A percentile compares a stretch with the other conserved stretches of the same genome.
phyloP scores from a whole-genome alignment of 192 early-diverging fungal species.

The Podila epicladia region DNA sequence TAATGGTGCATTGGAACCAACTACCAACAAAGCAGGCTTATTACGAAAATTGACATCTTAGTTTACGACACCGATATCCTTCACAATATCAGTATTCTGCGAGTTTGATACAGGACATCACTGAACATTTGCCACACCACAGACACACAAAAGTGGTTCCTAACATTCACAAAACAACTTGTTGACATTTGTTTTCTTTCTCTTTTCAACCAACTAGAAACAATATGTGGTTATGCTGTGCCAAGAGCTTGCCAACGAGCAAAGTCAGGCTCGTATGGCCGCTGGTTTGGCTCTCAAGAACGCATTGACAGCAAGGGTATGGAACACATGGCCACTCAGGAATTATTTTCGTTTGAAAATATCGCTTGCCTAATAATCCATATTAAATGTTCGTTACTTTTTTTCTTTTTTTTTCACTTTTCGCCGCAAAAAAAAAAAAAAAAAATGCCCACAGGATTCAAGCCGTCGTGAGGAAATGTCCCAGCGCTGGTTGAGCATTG shows the following conservation, averaged over 20 bases:
- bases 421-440: neutral
- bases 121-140: neutral
- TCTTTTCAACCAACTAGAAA: constrained; percentile 54
- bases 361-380: neutral
- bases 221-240: constrained; percentile 74
- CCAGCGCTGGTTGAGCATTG: constrained; percentile 71
- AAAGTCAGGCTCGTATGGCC: constrained; percentile 68
- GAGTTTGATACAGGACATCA: no score
- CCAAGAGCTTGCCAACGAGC: constrained; percentile 87
- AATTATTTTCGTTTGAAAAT: constrained; percentile 6
- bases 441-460: constrained; percentile 52
- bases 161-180: neutral
- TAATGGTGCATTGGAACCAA: no score
- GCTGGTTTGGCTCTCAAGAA: constrained; percentile 97
- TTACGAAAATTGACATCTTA: no score
- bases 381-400: neutral
- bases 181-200: constrained; percentile 9
- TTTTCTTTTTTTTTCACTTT: constrained; percentile 1
- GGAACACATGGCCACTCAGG: neutral
- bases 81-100: no score
- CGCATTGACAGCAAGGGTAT: constrained; percentile 85
- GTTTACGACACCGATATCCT: no score
- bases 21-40: no score
- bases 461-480: constrained; percentile 65
- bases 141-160: neutral